Evolutionary conservation across 2,329 filamentous ascomycete species (phyloP).

Genomic region (Rhynchosporium agropyri): DNA sequence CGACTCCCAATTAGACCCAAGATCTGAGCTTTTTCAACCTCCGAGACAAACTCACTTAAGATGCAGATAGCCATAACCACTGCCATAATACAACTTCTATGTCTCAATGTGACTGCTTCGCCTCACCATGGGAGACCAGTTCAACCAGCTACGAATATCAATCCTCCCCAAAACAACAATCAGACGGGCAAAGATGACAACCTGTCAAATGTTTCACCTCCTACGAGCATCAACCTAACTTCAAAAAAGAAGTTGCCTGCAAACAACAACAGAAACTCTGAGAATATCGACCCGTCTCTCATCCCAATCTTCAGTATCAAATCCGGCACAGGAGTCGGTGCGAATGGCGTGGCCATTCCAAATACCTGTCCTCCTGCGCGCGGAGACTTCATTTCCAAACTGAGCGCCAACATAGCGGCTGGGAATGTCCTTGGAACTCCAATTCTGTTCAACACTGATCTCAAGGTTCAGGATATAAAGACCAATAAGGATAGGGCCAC

Average conservation of each 20-base stretch:
- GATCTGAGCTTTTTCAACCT: background rate
- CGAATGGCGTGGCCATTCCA: slow-evolving; percentile 27
- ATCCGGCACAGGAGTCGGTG: slow-evolving; percentile 22
- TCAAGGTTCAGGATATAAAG: slow-evolving; percentile 17
- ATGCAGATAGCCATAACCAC: slow-evolving; percentile 14
- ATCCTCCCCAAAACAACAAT: slow-evolving; percentile 4
- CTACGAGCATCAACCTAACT: background rate
- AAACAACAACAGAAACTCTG: slow-evolving; percentile 12
- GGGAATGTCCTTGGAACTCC: slow-evolving; percentile 28
- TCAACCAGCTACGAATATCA: background rate
- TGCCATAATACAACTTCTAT: slow-evolving; percentile 10
- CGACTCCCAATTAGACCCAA: background rate
- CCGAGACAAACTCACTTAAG: background rate
- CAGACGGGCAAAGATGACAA: background rate
- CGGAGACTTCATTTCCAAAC: slow-evolving; percentile 23
- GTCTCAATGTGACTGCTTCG: background rate
- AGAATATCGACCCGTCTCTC: slow-evolving; percentile 21
- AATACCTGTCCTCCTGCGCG: slow-evolving; percentile 25
- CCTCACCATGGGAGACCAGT: slow-evolving; percentile 4
- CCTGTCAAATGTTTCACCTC: background rate
- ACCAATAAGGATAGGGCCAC: slow-evolving; percentile 26
- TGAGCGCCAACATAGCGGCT: slow-evolving; percentile 26
- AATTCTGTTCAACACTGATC: slow-evolving; percentile 26
- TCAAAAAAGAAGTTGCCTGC: background rate
- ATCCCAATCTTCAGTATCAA: slow-evolving; percentile 28